Evolutionary conservation across 2,329 filamentous ascomycete species (phyloP).

Genomic region (Trichoderma arundinaceum): DNA sequence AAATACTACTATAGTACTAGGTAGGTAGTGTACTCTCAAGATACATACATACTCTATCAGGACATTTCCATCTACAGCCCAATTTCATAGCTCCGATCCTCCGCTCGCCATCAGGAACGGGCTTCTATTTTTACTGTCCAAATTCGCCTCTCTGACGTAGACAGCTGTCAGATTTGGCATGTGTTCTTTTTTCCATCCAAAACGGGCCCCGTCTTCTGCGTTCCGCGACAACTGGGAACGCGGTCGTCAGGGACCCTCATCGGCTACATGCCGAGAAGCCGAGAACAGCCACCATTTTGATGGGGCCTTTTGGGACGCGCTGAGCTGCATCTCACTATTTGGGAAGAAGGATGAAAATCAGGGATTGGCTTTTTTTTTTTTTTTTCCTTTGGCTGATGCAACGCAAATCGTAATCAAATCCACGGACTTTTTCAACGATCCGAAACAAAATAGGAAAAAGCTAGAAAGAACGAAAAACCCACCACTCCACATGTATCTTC

Average conservation of each 20-base stretch:
- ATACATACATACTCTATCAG: neutral
- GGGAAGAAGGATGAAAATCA: neutral
- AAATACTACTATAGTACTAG: too few relatives aligned
- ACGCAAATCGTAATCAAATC: neutral
- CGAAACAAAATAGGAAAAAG: neutral
- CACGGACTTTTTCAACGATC: neutral
- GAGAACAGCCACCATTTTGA: slow-evolving; percentile 31
- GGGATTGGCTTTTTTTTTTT: neutral
- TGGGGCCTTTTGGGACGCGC: slow-evolving; percentile 8
- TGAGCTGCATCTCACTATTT: neutral
- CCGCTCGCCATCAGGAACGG: neutral
- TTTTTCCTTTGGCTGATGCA: neutral
- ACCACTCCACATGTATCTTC: neutral
- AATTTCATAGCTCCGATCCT: neutral
- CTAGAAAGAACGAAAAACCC: neutral
- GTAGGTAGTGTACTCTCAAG: too few relatives aligned
- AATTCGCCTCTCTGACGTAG: slow-evolving; percentile 18
- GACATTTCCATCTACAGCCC: neutral
- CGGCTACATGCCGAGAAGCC: slow-evolving; percentile 30
- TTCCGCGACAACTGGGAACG: neutral
- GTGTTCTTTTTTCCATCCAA: neutral
- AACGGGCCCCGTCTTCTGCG: neutral
- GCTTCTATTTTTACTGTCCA: slow-evolving; percentile 8
- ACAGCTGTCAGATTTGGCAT: too few relatives aligned
- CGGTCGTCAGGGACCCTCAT: neutral